Base-by-base conservation (phyloP, 306 rosid genomes). In the Fragaria vesca region DNA sequence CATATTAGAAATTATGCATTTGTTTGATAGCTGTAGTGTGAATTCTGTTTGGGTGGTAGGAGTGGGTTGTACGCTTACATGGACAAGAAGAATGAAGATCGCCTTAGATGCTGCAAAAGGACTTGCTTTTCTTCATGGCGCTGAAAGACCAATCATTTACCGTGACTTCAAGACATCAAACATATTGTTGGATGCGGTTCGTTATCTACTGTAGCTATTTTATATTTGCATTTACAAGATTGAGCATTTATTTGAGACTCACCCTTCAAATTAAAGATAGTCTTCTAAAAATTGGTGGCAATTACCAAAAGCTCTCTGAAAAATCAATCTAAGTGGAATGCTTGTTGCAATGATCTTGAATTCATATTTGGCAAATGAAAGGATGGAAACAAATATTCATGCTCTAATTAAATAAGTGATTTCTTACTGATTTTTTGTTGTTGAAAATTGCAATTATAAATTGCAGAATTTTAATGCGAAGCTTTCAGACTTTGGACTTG, bases 91-190 rank as follows among this genome's bases (percentile, higher is more conserved):
- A 89, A 89, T 93, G 96, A 95, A 95, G 91, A 95, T 95, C 80
- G 97, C 99, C 70, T 86, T 93, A 68, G 90, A 93, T 84, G 93
- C 94, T 63, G 99, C 99, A 69, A 93, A 82, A 76, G 99, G 99
- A 78, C 99, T 95, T 78, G 99, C 99, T 83, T 95, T 93, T 89
- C 99, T 95, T 82, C 99, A 95, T 81, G 96, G 91, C 55, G 93
- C 97, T 47, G 96, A 93, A 82, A 87, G 97, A 71, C 91, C 97
- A 38, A 91, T 87, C 79, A 95, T 93, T 82, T 95, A 95, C 85
- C 99, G 99, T 17, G 99, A 95, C 87, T 95, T 95, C 89, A 95
- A 95, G 96, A 87, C 99, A 32, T 95, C 99, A 75, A 95, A 95
- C 78, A 87, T 95, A 81, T 88, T 95, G 89, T 85, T 95, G 78